phyloP scores from a whole-genome alignment of 2,329 filamentous ascomycete genomes.

The Pestalotiopsis fici region DNA sequence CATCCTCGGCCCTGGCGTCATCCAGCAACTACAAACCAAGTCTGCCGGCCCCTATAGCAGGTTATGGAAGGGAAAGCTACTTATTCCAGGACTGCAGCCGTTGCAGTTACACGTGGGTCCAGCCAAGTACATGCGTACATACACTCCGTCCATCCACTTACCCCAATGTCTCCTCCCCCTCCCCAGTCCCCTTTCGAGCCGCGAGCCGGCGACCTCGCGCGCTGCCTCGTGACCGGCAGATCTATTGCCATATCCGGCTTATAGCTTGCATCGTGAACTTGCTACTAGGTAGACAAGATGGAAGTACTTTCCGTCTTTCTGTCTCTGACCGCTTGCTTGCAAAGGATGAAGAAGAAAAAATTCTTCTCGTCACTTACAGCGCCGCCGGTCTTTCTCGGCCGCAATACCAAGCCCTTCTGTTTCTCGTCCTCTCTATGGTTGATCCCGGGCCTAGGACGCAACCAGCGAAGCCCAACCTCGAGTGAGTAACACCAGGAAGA shows the following conservation, averaged over 20 bases:
- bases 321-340: neutral
- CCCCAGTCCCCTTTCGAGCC: neutral
- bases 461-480: neutral
- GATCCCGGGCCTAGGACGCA: neutral
- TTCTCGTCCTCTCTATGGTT: neutral
- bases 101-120: neutral
- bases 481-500: neutral
- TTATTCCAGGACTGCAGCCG: neutral
- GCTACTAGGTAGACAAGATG: neutral
- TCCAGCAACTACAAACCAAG: neutral
- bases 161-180: conserved; percentile 2
- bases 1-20: neutral
- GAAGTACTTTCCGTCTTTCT: neutral
- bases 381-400: neutral
- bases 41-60: neutral
- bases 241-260: conserved; percentile 1
- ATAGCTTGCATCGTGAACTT: neutral
- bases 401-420: neutral
- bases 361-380: neutral
- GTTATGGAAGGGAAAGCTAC: neutral
- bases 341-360: neutral
- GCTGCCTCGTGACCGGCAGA: conserved; percentile 4
- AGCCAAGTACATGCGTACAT: neutral
- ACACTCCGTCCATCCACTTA: neutral
- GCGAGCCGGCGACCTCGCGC: neutral